phyloP scores from a whole-genome alignment of 176 grass and related monocot species.

The Thinopyrum elongatum region DNA sequence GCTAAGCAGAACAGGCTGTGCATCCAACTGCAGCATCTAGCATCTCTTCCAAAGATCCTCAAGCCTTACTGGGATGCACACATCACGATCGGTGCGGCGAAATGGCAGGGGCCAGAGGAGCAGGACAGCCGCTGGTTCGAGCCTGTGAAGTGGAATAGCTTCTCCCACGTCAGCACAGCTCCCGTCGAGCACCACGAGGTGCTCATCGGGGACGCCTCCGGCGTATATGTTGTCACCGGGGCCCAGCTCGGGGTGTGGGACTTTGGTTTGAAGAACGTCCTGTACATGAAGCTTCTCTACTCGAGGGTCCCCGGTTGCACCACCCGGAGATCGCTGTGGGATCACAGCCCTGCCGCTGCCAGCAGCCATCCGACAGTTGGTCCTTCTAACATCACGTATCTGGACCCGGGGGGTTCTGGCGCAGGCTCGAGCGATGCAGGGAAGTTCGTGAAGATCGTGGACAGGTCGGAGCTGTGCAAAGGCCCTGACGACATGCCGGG shows the following conservation, averaged over 20 bases:
- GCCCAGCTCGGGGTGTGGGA: slow-evolving; percentile 77
- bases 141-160: slow-evolving; percentile 69
- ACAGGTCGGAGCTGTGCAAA: slow-evolving; percentile 61
- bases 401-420: slow-evolving; percentile 16
- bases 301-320: slow-evolving; percentile 68
- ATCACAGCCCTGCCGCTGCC: slow-evolving; percentile 36
- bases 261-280: slow-evolving; percentile 57
- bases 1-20: slow-evolving; percentile 54
- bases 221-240: slow-evolving; percentile 53
- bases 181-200: slow-evolving; percentile 52
- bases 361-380: slow-evolving; percentile 13
- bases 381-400: not conserved
- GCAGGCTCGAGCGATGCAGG: slow-evolving; percentile 27
- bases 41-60: slow-evolving; percentile 66
- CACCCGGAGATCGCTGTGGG: slow-evolving; percentile 63
- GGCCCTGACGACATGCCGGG: slow-evolving; percentile 59
- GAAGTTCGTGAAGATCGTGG: slow-evolving; percentile 48
- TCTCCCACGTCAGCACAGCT: slow-evolving; percentile 60
- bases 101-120: slow-evolving; percentile 67
- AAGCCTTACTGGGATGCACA: slow-evolving; percentile 58
- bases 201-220: slow-evolving; percentile 31
- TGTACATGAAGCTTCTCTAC: slow-evolving; percentile 64
- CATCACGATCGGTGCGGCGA: slow-evolving; percentile 58
- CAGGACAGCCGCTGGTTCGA: slow-evolving; percentile 77
- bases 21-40: slow-evolving; percentile 60